Evolutionary conservation across 805 yeast species (phyloP).

Genomic region (Yarrowia deformans): DNA sequence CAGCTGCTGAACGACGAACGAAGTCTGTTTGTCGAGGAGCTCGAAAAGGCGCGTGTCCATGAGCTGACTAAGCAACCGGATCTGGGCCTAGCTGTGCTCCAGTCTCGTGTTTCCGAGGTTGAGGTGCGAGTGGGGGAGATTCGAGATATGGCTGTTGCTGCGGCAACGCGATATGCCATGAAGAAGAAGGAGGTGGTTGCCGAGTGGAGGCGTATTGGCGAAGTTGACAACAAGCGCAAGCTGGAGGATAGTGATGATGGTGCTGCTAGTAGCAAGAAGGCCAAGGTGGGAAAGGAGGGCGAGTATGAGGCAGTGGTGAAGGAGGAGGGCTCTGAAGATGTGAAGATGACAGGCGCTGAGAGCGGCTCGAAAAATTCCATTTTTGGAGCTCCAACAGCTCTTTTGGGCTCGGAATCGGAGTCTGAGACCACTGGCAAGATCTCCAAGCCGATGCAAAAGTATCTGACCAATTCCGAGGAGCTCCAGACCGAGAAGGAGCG

Average conservation of each 20-base stretch:
- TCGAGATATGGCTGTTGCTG: constrained; percentile 16
- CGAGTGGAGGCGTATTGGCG: constrained; percentile 1
- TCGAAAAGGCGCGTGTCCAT: constrained; percentile 71
- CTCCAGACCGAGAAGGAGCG: constrained; percentile 42
- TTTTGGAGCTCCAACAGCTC: neutral
- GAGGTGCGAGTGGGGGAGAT: constrained; percentile 39
- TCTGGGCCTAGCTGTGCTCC: constrained; percentile 56
- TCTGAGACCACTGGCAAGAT: constrained; percentile 12
- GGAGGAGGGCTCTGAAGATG: neutral
- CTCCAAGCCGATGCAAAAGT: constrained; percentile 11
- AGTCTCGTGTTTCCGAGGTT: constrained; percentile 36
- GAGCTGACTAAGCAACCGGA: constrained; percentile 65
- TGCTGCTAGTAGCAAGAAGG: neutral
- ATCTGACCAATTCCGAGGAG: constrained; percentile 13
- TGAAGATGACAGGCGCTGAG: neutral
- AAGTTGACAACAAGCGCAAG: constrained; percentile 8
- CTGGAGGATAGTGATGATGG: neutral
- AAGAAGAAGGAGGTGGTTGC: constrained; percentile 28
- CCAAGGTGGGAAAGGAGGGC: neutral
- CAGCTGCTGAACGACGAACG: constrained; percentile 60
- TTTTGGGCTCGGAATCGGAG: constrained; percentile 27
- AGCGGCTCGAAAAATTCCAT: neutral
- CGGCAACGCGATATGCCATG: neutral
- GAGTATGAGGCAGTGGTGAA: constrained; percentile 44
- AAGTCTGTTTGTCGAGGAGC: constrained; percentile 53